These are phyloP conservation scores for Podosphaera fusca DNA, from an alignment of 2,329 filamentous ascomycete genomes.

Conservation along the genomic window DNA sequence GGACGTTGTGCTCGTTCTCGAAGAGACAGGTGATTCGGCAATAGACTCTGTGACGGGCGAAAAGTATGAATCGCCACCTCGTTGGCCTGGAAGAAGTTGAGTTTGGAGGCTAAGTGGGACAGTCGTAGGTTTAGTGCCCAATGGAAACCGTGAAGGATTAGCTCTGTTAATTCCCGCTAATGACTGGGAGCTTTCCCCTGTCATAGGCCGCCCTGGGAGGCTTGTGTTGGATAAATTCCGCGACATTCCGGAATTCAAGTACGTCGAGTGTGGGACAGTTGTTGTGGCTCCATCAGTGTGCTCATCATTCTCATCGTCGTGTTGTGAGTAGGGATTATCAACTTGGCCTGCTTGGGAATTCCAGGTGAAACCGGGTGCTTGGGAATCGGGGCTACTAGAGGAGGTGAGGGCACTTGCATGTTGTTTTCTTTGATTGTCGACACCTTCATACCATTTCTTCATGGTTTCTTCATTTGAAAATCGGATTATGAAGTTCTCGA, in stretches of 20 bases:
- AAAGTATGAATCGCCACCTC: constrained; percentile 56
- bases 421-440: constrained; percentile 53
- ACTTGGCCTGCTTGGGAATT: constrained; percentile 39
- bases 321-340: constrained; percentile 59
- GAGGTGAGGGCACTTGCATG: constrained; percentile 25
- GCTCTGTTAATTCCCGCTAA: constrained; percentile 32
- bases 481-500: constrained; percentile 89
- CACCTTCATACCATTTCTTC: constrained; percentile 70
- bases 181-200: constrained; percentile 42
- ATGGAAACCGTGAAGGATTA: constrained; percentile 48
- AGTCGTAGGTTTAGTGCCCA: constrained; percentile 22
- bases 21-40: constrained; percentile 52
- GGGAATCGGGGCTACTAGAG: constrained; percentile 21
- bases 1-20: constrained; percentile 51
- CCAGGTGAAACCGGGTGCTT: constrained; percentile 51
- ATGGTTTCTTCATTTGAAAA: constrained; percentile 80
- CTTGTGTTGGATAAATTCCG: constrained; percentile 54
- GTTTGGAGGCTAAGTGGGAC: constrained; percentile 48
- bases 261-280: constrained; percentile 18
- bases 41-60: constrained; percentile 52
- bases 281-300: constrained; percentile 9
- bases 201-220: constrained; percentile 53
- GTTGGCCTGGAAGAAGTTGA: constrained; percentile 18
- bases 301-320: constrained; percentile 39
- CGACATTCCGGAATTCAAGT: constrained; percentile 23